phyloP scores from a whole-genome alignment of 2,329 filamentous ascomycete genomes.

The Madurella fahalii region DNA sequence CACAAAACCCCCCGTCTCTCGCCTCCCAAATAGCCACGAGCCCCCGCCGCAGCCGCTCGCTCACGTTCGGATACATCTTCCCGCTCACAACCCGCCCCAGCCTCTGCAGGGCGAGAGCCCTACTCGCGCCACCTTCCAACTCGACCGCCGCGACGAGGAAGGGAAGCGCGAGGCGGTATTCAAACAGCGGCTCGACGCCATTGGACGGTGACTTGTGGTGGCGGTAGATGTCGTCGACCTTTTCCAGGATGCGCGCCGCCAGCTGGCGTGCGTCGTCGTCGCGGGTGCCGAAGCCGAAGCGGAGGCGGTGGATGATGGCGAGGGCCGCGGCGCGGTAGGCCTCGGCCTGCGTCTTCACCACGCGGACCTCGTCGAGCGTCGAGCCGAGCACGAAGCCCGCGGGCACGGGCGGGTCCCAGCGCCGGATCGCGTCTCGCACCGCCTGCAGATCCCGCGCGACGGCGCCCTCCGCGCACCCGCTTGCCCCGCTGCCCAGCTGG shows the following conservation, averaged over 20 bases:
- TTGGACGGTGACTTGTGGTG: not conserved
- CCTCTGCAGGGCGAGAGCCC: not conserved
- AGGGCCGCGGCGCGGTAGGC: not conserved
- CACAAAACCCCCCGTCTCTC: not conserved
- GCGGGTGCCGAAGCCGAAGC: not conserved
- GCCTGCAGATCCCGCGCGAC: not conserved
- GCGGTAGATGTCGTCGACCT: not conserved
- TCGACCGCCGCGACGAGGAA: not conserved
- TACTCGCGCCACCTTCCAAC: not conserved
- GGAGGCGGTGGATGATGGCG: not conserved
- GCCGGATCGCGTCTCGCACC: not conserved
- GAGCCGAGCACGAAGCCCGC: not conserved
- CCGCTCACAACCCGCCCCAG: not conserved
- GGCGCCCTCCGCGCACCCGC: not conserved
- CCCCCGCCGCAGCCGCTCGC: not conserved
- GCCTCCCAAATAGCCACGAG: not conserved
- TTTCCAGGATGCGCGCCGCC: not conserved
- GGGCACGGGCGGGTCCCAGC: not conserved
- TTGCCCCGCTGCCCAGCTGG: not conserved
- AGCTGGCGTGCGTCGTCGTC: not conserved
- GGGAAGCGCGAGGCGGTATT: not conserved
- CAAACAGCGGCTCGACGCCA: not conserved
- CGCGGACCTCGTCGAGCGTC: not conserved
- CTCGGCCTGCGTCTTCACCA: not conserved
- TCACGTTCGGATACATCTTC: not conserved